Base-by-base conservation (phyloP, 2,329 filamentous ascomycete genomes). In the Aspergillus sp. region DNA sequence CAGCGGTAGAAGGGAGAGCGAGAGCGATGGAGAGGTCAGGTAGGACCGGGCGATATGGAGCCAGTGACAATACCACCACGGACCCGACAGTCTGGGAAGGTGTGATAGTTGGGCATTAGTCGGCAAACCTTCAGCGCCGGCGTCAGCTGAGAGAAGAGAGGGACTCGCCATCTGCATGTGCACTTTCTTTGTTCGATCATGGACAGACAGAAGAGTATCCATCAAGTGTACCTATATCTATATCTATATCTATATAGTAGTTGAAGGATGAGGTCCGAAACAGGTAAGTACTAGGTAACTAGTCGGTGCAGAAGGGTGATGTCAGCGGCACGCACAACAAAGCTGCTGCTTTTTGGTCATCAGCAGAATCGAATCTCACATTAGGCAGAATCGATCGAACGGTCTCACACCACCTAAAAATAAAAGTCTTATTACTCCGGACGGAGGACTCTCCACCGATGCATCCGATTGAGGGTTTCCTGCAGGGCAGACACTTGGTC, bases 21-120 rank as follows among this genome's bases (percentile, higher is more conserved):
- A 20, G 22, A 38, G 32, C 22, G n/a, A 42, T 17, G 19, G 40
- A 42, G 19, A 42, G 40, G 19, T 41, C 17, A 42, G 24, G 38
- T 16, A 41, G 38, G 38, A 41, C 38, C 16, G 38, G 38, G 5
- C 38, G 38, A 20, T 41, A 55, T 47, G 52, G 53, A 49, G 51
- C 50, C 59, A 52, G 47, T 50, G 35, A 32, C 44, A 54, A 59
- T 56, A 58, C 55, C 47, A 54, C 56, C 53, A 53, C 50, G 53
- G 60, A 56, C 59, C 60, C 60, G 60, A 62, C 59, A 62, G 51
- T 63, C 55, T 63, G 60, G 60, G 57, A 61, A 52, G 42, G 54
- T 59, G 60, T 63, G 54, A 61, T 63, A 57, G 55, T 57, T 49
- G 47, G 53, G 60, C 60, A 61, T 63, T 63, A 63, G 60, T 54